phyloP scores from a whole-genome alignment of 2,329 filamentous ascomycete genomes.

The Alternaria viburni region DNA sequence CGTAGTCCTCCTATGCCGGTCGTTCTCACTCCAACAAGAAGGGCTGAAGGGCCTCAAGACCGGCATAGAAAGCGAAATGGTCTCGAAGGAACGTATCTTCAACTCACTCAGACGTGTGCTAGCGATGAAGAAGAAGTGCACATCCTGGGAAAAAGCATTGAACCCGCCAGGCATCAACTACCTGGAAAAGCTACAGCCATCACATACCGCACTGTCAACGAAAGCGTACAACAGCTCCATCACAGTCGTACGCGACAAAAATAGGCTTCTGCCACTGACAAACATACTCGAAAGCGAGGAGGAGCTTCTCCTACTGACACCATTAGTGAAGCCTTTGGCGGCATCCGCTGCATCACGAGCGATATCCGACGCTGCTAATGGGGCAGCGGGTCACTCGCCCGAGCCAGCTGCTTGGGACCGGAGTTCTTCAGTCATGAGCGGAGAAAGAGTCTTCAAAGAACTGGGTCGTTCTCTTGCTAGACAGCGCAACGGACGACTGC shows the following conservation, averaged over 20 bases:
- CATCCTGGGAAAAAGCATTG: slow-evolving; percentile 89
- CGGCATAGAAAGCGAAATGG: slow-evolving; percentile 88
- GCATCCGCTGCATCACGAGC: slow-evolving; percentile 83
- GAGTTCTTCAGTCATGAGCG: slow-evolving; percentile 77
- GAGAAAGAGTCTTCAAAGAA: slow-evolving; percentile 90
- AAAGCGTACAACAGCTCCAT: slow-evolving; percentile 92
- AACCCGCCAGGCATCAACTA: slow-evolving; percentile 80
- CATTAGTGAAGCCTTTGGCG: slow-evolving; percentile 88
- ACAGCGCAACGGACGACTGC: slow-evolving; percentile 80
- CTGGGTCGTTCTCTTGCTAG: slow-evolving; percentile 86
- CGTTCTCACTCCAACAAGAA: slow-evolving; percentile 87
- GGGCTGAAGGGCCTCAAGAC: slow-evolving; percentile 89
- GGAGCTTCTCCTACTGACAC: slow-evolving; percentile 87
- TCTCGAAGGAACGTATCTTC: slow-evolving; percentile 78
- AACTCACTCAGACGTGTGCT: slow-evolving; percentile 81
- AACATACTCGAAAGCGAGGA: slow-evolving; percentile 83
- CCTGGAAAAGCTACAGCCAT: slow-evolving; percentile 80
- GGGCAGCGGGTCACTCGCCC: slow-evolving; percentile 58
- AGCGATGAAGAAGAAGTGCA: slow-evolving; percentile 81
- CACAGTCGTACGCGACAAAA: slow-evolving; percentile 88
- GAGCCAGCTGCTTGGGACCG: slow-evolving; percentile 64
- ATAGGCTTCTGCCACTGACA: slow-evolving; percentile 81
- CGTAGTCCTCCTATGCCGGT: slow-evolving; percentile 84
- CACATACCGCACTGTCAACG: slow-evolving; percentile 80
- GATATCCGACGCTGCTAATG: slow-evolving; percentile 64